Conservation (phyloP, 768 basidiomycete genomes). For the Mycena sanguinolenta region DNA sequence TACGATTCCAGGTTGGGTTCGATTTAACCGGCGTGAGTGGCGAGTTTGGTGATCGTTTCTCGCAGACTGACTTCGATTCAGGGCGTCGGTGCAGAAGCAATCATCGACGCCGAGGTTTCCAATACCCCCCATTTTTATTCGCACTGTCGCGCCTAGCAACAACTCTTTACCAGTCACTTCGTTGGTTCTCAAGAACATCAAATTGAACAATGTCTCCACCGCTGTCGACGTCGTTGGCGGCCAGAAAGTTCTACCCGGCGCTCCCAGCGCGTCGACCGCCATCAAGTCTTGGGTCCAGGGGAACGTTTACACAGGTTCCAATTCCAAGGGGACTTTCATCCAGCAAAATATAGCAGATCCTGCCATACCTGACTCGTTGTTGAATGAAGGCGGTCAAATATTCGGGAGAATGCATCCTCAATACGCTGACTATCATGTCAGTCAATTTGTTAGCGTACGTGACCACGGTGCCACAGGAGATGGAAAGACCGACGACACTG, state of each 20-base stretch:
- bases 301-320: conserved; percentile 73
- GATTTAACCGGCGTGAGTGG: conserved; percentile 58
- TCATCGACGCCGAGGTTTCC: conserved; percentile 72
- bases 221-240: conserved; percentile 72
- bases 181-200: conserved; percentile 76
- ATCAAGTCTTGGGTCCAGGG: conserved; percentile 84
- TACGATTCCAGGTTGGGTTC: conserved; percentile 56
- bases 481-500: conserved; percentile 82
- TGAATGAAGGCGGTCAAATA: conserved; percentile 70
- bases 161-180: conserved; percentile 67
- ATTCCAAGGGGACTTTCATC: conserved; percentile 56
- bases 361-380: conserved; percentile 67
- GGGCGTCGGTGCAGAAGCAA: conserved; percentile 66
- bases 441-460: conserved; percentile 80
- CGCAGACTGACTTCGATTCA: conserved; percentile 69
- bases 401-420: conserved; percentile 77
- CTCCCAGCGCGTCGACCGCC: conserved; percentile 68
- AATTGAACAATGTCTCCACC: conserved; percentile 69
- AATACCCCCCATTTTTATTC: conserved; percentile 76
- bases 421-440: conserved; percentile 70
- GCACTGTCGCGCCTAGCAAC: conserved; percentile 61
- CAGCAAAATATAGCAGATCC: conserved; percentile 64
- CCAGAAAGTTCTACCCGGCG: conserved; percentile 65
- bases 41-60: background rate
- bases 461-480: conserved; percentile 81